Base-by-base conservation (phyloP, 495 filamentous ascomycete genomes). In the Bryoglossum gracile region DNA sequence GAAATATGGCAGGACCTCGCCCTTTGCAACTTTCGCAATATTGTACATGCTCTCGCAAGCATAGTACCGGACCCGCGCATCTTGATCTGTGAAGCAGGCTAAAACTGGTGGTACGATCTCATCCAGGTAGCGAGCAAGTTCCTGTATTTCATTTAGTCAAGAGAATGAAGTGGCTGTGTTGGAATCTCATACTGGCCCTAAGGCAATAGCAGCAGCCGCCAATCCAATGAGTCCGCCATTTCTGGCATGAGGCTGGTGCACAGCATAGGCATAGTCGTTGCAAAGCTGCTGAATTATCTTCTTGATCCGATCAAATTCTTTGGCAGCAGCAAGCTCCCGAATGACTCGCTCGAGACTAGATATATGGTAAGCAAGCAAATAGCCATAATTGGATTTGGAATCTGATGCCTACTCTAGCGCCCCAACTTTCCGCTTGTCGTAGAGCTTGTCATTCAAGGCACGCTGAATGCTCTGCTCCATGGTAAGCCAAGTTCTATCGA, bases 41-140 rank as follows among this genome's bases (percentile, higher is more conserved):
- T 99, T 99, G 65, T 99, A 99, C 94, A 99, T 99, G 67, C 89
- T 92, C 75, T 99, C 94, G 68, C 94, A 99, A 38, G 94, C 94
- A 66, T 99, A 99, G 64, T 99, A 99, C 45, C 94, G 81, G 14
- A 99, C 94, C 43, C 94, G 77, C 17, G 94, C 94, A 83, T 99
- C 94, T 71, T 97, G 92, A 58, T 99, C 94, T 17, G 84, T 83
- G 64, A 99, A 99, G 71, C 94, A 99, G 40, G 94, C 94, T n/a
- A 99, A 76, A 4, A 99, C 94, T 16, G 94, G 94, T 16, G 92
- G 89, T 3, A 99, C 91, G 47, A 99, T 95, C 48, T 89, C 78
- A 63, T 86, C 82, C 35, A 99, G 74, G 60, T 97, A 95, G 45
- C 80, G 81, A 26, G 94, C 87, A 56, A 99, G 84, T 63, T 94